Percentiles rank a stretch among this genome's conserved stretches.
These are phyloP conservation scores for Passiflora organensis DNA, from an alignment of 345 rosid species.

Conservation along the genomic window DNA sequence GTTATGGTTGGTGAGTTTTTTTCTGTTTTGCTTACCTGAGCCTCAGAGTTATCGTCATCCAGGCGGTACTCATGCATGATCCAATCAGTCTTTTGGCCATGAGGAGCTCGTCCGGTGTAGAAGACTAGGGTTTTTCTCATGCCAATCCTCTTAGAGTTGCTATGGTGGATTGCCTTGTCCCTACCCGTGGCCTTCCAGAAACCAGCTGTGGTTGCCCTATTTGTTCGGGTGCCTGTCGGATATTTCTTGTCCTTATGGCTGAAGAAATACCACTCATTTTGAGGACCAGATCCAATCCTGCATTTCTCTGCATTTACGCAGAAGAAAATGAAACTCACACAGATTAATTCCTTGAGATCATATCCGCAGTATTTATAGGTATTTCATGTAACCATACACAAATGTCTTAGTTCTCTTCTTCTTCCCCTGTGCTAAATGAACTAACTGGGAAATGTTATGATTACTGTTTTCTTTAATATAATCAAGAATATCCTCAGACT, in stretches of 20 bases:
- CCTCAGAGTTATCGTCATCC: constrained; percentile 56
- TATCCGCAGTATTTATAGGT: too few species aligned
- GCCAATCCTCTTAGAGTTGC: constrained; percentile 71
- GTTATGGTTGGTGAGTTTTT: too few species aligned
- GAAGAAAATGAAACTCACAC: too few species aligned
- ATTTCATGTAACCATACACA: too few species aligned
- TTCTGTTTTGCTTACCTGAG: too few species aligned
- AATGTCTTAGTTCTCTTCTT: too few species aligned
- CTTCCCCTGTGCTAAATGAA: too few species aligned
- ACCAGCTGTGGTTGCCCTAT: constrained; percentile 93
- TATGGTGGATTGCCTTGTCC: constrained; percentile 84
- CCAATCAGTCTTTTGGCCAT: constrained; percentile 97
- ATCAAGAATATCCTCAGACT: too few species aligned
- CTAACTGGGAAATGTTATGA: too few species aligned
- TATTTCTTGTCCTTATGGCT: constrained; percentile 99
- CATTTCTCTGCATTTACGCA: constrained; percentile 57
- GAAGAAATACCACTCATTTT: constrained; percentile 97
- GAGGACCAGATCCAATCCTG: constrained; percentile 90
- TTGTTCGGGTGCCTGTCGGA: constrained; percentile 94
- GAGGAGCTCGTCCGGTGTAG: constrained; percentile 98
- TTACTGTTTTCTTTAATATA: too few species aligned
- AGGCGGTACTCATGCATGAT: constrained; percentile 99
- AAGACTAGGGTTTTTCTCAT: constrained; percentile 98
- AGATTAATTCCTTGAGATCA: too few species aligned
- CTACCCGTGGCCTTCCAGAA: constrained; percentile 99